Conservation (phyloP, 108 stramenopile species). For the Pseudonitzschia multiseries region DNA sequence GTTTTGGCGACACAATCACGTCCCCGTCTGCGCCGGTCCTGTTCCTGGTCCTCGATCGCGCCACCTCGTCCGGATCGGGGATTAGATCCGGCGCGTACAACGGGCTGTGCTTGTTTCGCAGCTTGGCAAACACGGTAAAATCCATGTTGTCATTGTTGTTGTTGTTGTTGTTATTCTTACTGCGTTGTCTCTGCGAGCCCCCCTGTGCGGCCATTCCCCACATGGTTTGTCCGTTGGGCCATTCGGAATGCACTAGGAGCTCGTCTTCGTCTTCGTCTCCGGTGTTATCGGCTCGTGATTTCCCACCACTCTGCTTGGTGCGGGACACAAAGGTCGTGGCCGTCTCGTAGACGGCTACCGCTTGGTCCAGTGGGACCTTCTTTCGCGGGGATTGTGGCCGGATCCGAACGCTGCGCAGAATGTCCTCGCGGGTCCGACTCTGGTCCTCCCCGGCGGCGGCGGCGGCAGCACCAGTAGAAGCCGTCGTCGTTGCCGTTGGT, state of each 20-base stretch:
- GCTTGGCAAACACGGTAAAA: constrained; percentile 53
- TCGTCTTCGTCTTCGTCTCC: constrained; percentile 29
- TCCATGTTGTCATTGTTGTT: constrained; percentile 22
- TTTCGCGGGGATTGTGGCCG: constrained; percentile 64
- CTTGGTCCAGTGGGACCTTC: constrained; percentile 56
- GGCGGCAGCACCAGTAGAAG: constrained; percentile 1
- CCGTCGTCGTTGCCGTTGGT: not conserved
- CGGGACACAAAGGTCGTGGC: constrained; percentile 66
- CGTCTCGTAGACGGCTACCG: constrained; percentile 68
- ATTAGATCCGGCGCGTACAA: constrained; percentile 35
- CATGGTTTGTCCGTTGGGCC: constrained; percentile 30
- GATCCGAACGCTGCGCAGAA: constrained; percentile 52
- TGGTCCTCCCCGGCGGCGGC: constrained; percentile 6
- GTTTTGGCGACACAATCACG: constrained; percentile 49
- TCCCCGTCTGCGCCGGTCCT: not conserved
- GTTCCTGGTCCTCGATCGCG: not conserved
- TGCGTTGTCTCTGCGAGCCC: not conserved
- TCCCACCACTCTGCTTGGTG: not conserved
- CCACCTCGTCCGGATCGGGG: not conserved
- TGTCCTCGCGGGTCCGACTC: constrained; percentile 9
- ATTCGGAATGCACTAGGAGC: constrained; percentile 64
- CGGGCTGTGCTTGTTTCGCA: constrained; percentile 29
- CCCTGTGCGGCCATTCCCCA: not conserved
- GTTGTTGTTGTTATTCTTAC: no score
- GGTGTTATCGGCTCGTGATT: not conserved